Base-by-base conservation (phyloP, 2,329 filamentous ascomycete genomes). In the Ceratocystis eucalypticola region DNA sequence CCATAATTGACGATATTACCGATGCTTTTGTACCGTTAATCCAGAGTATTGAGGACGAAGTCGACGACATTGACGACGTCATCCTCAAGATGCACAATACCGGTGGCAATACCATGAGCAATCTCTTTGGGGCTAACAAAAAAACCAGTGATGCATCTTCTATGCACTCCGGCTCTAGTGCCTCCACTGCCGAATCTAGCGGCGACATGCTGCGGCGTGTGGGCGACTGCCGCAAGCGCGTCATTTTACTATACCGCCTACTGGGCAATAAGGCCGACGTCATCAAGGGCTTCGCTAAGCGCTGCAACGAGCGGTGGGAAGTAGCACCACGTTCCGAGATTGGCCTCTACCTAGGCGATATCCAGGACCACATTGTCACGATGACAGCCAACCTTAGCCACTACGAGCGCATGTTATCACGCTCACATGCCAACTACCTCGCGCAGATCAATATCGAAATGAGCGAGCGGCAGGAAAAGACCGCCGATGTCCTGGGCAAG, bases 371-470 rank as follows among this genome's bases (percentile, higher is more conserved):
- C 74, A 97, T 99, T 71, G 87, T 99, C 71, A 99, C 94, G 69
- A 99, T 99, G 94, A 97, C 93, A 46, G 89, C 88, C 64, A 99
- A 97, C 74, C 77, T 99, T 73, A 88, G 87, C 70, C 94, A 99
- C 74, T 97, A 97, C 73, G 94, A 99, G 77, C 94, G 91, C 72
- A 89, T 99, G 62, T 82, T 99, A 33, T 90, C 90, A 61, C 85
- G 94, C 67, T 92, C 92, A 12, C 94, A 99, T 73, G 89, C 86
- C 73, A 99, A 97, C 74, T 99, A 99, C 74, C 88, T 99, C n/a
- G 94, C 94, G 0, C 94, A 99, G 75, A 96, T 99, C 78, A 97
- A 96, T 76, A 96, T 97, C 72, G 86, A 91, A 72, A 97, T 97
- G 93, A 96, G 96, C 76, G 93, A 97, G 79, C 87, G 94, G 61